Evolutionary conservation across 345 rosid species (phyloP), one percentile per base, ranked within the genome.

Genomic region (Streptanthus diversifolius): DNA sequence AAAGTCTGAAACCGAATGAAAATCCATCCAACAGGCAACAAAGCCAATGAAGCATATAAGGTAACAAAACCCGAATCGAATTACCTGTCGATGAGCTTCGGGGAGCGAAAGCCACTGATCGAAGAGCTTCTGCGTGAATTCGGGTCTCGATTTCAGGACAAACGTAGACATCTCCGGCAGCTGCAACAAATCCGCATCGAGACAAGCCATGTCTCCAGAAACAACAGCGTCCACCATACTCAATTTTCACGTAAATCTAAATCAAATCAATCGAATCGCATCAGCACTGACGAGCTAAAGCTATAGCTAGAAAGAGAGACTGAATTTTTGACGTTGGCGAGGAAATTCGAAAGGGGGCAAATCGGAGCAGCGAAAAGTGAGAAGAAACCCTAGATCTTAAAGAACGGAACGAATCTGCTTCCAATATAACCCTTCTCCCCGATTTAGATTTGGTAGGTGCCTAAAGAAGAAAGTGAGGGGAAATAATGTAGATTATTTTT

Each of bases 31-130:
- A 35, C 3, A 13, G 10, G 13, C 21, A 27, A 56, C 1, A 54
- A 24, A 64, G 33, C 21, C 14, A 63, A 3, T 6, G 14, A 8
- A 45, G 52, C 52, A 5, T n/a, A 11, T 9, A 55, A 30, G 39
- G 41, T 4, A 24, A n/a, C 4, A 17, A 48, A 8, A 37, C 7
- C 41, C 8, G 37, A 68, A 43, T 61, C 8, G 48, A 30, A 55
- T 22, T 75, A 93, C 99, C 92, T 89, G 86, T 43, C 88, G 90
- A 66, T 82, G 81, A 71, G 93, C 80, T 25, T 95, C 97, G 8
- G 99, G 91, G 18, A 95, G 91, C 3, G 96, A 79, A 57, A 95
- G 95, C 99, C 99, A 91, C 85, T 88, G 95, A 52, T 90, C 93
- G 74, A 90, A 95, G 68, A 95, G 90, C 74, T 74, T 82, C 74